These are phyloP conservation scores for Neofusicoccum cordaticola DNA, from an alignment of 2,329 filamentous ascomycete genomes.

Conservation along the genomic window DNA sequence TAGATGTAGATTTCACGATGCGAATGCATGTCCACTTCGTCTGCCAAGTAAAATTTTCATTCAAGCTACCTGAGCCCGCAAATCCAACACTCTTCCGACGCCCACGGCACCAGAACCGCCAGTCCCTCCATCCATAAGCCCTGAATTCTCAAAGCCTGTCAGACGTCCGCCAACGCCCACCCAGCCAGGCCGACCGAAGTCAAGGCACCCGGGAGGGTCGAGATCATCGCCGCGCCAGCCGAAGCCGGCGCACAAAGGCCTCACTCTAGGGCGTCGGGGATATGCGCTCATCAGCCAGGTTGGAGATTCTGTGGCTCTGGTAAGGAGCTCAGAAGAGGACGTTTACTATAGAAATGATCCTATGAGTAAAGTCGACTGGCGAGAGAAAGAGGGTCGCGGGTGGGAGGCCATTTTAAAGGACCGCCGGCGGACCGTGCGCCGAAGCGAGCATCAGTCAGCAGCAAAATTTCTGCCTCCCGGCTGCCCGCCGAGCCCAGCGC, in stretches of 20 bases:
- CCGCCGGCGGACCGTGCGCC: no score
- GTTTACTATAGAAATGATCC: constrained; percentile 99
- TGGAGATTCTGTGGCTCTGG: constrained; percentile 84
- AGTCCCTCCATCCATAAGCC: background rate
- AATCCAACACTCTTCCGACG: background rate
- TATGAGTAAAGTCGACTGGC: constrained; percentile 35
- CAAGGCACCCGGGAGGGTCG: constrained; percentile 67
- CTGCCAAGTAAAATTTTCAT: background rate
- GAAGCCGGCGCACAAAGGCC: constrained; percentile 62
- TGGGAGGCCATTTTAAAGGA: no score
- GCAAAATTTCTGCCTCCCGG: no score
- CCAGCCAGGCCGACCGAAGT: constrained; percentile 73
- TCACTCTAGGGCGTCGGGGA: constrained; percentile 91
- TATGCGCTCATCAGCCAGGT: constrained; percentile 84
- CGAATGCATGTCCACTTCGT: background rate
- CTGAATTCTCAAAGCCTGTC: constrained; percentile 59
- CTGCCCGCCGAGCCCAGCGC: no score
- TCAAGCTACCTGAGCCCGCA: background rate
- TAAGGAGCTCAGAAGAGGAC: constrained; percentile 88
- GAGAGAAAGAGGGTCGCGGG: background rate
- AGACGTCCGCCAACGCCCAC: constrained; percentile 82
- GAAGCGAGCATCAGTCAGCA: no score
- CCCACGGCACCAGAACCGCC: background rate
- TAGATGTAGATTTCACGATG: constrained; percentile 6
- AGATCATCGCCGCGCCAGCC: constrained; percentile 96